These are phyloP conservation scores for Lachnum nothofagi DNA, from an alignment of 2,329 filamentous ascomycete species.

Conservation along the genomic window DNA sequence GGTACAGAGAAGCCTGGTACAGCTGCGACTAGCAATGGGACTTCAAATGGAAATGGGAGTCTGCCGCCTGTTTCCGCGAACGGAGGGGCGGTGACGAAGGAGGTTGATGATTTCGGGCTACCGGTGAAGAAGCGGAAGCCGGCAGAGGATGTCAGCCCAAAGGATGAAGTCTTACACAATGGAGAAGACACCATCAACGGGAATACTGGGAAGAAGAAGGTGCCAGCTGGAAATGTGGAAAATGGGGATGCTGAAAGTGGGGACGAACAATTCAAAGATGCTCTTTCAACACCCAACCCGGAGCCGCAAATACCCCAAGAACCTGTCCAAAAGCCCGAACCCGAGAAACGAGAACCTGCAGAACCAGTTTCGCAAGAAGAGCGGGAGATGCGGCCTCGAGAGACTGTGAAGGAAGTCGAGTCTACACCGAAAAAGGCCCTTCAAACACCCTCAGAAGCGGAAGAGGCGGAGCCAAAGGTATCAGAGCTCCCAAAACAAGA, in stretches of 20 bases:
- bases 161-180: neutral
- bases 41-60: slow-evolving; percentile 19
- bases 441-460: slow-evolving; percentile 2
- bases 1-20: slow-evolving; percentile 19
- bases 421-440: slow-evolving; percentile 2
- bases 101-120: slow-evolving; percentile 68
- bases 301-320: slow-evolving; percentile 12
- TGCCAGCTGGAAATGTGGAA: slow-evolving; percentile 13
- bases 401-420: slow-evolving; percentile 12
- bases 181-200: slow-evolving; percentile 11
- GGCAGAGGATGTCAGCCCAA: slow-evolving; percentile 5
- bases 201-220: slow-evolving; percentile 2
- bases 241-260: slow-evolving; percentile 35
- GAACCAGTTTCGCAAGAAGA: slow-evolving; percentile 2
- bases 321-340: slow-evolving; percentile 13
- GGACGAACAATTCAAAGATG: slow-evolving; percentile 39
- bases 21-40: slow-evolving; percentile 2
- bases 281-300: slow-evolving; percentile 31
- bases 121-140: slow-evolving; percentile 50
- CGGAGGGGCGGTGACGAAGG: slow-evolving; percentile 25
- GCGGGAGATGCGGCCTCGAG: neutral
- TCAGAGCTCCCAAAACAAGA: slow-evolving; percentile 1
- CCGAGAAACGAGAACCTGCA: slow-evolving; percentile 12
- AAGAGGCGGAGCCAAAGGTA: slow-evolving; percentile 5
- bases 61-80: slow-evolving; percentile 6